These are phyloP conservation scores for Myriangium duriaei DNA, from an alignment of 2,329 filamentous ascomycete species.

Conservation along the genomic window DNA sequence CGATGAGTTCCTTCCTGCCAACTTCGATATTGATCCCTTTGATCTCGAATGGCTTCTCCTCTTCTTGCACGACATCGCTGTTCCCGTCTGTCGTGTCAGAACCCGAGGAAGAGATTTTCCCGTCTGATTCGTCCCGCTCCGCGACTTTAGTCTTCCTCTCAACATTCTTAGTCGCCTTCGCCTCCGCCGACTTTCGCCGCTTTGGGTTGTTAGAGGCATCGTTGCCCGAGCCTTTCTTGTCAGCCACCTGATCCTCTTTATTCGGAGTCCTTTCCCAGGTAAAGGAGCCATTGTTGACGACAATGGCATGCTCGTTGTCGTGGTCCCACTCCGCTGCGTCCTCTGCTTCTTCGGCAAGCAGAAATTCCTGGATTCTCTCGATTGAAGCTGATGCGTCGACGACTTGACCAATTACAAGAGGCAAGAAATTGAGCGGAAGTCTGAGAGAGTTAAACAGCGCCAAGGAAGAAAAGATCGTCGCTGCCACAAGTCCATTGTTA, in stretches of 20 bases:
- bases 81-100: conserved; percentile 24
- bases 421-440: conserved; percentile 79
- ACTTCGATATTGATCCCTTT: conserved; percentile 55
- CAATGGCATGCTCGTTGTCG: conserved; percentile 45
- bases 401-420: conserved; percentile 75
- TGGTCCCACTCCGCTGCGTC: conserved; percentile 53
- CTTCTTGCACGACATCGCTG: conserved; percentile 44
- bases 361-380: conserved; percentile 74
- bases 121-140: conserved; percentile 12
- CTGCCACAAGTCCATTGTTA: conserved; percentile 56
- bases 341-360: conserved; percentile 71
- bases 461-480: conserved; percentile 79
- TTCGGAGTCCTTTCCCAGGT: conserved; percentile 70
- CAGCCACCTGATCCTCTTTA: conserved; percentile 27
- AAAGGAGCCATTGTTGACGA: conserved; percentile 61
- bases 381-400: conserved; percentile 82
- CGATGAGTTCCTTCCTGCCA: conserved; percentile 64
- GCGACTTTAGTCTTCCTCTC: conserved; percentile 25
- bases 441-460: conserved; percentile 87
- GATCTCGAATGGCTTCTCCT: conserved; percentile 59
- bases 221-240: conserved; percentile 21
- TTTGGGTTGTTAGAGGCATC: conserved; percentile 27
- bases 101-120: conserved; percentile 11
- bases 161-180: conserved; percentile 30
- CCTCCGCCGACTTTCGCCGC: conserved; percentile 33